Percentiles rank a stretch among this genome's conserved stretches.
Conservation (phyloP, 2,329 filamentous ascomycete species). For the Colletotrichum lentis region DNA sequence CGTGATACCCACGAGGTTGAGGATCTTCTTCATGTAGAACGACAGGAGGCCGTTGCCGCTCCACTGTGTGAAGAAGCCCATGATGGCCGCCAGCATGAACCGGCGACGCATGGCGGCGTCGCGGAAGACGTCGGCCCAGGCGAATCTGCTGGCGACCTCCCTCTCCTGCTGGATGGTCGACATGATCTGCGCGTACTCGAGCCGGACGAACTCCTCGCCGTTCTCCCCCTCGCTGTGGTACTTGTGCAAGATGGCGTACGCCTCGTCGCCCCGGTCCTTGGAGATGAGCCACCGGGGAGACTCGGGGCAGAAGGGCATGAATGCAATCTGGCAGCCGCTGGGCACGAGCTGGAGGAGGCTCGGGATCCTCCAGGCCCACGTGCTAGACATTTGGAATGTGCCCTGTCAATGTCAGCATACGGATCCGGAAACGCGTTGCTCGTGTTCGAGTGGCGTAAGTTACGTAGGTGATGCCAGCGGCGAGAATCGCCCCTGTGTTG, state of each 20-base stretch:
- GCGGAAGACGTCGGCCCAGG: slow-evolving; percentile 48
- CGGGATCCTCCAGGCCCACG: slow-evolving; percentile 33
- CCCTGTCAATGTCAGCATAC: not conserved
- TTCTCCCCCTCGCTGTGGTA: slow-evolving; percentile 62
- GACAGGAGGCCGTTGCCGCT: slow-evolving; percentile 46
- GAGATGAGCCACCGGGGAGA: slow-evolving; percentile 48
- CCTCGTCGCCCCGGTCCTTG: slow-evolving; percentile 46
- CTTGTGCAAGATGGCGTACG: slow-evolving; percentile 46
- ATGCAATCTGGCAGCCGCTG: slow-evolving; percentile 41
- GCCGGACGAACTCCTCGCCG: slow-evolving; percentile 59
- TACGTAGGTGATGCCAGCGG: slow-evolving; percentile 27
- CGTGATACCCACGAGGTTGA: slow-evolving; percentile 51
- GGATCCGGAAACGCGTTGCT: no score
- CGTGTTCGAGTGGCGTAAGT: not conserved
- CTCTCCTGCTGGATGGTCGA: slow-evolving; percentile 59
- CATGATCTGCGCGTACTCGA: slow-evolving; percentile 65
- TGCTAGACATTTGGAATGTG: slow-evolving; percentile 29
- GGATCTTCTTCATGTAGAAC: slow-evolving; percentile 52
- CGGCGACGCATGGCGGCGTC: slow-evolving; percentile 52
- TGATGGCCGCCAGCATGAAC: slow-evolving; percentile 55
- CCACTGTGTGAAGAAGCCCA: slow-evolving; percentile 57
- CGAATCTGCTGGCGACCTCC: slow-evolving; percentile 55
- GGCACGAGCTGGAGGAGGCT: slow-evolving; percentile 37
- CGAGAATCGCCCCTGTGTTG: slow-evolving; percentile 11
- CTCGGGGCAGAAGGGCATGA: slow-evolving; percentile 50